A percentile compares a stretch with the other conserved stretches of the same genome.
These are phyloP conservation scores for Magnaporthales sp. DNA, from an alignment of 2,329 filamentous ascomycete genomes.

Conservation along the genomic window DNA sequence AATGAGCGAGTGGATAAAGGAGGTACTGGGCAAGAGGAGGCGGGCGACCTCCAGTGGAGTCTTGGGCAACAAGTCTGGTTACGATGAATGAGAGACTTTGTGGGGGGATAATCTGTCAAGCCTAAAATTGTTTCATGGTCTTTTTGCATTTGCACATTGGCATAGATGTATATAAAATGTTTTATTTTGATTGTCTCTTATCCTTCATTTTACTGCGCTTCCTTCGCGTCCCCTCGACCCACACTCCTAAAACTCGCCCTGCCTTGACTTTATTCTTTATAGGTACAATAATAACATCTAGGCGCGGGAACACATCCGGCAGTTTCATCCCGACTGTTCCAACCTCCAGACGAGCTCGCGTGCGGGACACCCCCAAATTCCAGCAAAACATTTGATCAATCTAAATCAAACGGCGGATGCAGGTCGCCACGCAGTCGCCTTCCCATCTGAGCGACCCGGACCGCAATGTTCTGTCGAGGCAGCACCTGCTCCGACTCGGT, in stretches of 20 bases:
- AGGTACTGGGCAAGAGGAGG: conserved; percentile 42
- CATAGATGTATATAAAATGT: not conserved
- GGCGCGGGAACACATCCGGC: not conserved
- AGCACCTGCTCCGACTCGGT: not conserved
- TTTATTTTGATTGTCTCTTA: not conserved
- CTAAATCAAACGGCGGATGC: not conserved
- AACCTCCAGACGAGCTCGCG: not conserved
- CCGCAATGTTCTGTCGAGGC: not conserved
- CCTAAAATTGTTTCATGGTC: conserved; percentile 36
- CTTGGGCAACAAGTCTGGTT: conserved; percentile 35
- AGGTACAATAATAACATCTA: not conserved
- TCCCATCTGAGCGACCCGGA: not conserved
- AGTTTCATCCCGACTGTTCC: too few species aligned
- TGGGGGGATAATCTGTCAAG: conserved; percentile 21
- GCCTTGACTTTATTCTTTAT: not conserved
- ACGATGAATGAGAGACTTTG: conserved; percentile 9
- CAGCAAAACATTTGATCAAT: not conserved
- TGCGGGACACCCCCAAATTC: not conserved
- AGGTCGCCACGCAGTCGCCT: not conserved
- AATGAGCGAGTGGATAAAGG: conserved; percentile 64
- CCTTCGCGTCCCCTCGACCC: not conserved
- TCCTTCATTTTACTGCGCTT: not conserved
- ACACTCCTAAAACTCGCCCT: not conserved
- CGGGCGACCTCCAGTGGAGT: conserved; percentile 36
- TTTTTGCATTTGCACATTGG: conserved; percentile 14